A percentile compares a stretch with the other conserved stretches of the same genome.
These are phyloP conservation scores for Isoetes engelmannii DNA, from an alignment of 83 land plant genomes.

Conservation along the genomic window DNA sequence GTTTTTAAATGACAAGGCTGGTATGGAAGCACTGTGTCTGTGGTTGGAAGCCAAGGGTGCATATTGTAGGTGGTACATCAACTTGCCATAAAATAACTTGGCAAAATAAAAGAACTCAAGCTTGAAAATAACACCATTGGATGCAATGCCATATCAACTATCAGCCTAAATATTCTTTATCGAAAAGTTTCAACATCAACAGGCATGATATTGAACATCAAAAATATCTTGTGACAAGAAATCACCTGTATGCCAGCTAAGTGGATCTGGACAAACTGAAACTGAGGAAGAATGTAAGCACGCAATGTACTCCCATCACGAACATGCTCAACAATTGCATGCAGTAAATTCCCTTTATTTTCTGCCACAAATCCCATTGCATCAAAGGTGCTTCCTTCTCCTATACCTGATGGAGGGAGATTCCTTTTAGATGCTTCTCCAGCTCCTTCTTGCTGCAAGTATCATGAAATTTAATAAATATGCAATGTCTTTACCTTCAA, in stretches of 20 bases:
- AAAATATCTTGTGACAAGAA: background rate
- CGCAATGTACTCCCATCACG: slow-evolving; percentile 91
- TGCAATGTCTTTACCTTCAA: no score
- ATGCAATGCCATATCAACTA: no score
- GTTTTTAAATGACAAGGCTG: no score
- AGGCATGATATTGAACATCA: background rate
- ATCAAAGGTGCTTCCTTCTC: slow-evolving; percentile 77
- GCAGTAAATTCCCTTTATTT: slow-evolving; percentile 70
- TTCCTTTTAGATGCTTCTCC: slow-evolving; percentile 69
- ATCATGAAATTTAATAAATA: background rate
- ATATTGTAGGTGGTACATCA: no score
- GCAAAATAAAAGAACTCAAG: no score
- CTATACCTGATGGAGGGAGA: slow-evolving; percentile 87
- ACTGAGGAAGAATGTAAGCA: slow-evolving; percentile 84
- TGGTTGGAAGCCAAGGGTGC: no score
- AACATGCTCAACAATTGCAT: slow-evolving; percentile 86
- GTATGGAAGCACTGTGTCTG: no score
- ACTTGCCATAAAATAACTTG: no score
- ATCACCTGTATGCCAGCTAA: slow-evolving; percentile 95
- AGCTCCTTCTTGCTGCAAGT: slow-evolving; percentile 37
- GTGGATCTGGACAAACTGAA: slow-evolving; percentile 95
- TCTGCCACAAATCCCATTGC: slow-evolving; percentile 51
- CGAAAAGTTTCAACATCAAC: background rate
- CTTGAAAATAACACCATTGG: no score
- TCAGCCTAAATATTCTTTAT: background rate